These are phyloP conservation scores for Fusarium temperatum DNA, from an alignment of 2,329 filamentous ascomycete species.

Conservation along the genomic window DNA sequence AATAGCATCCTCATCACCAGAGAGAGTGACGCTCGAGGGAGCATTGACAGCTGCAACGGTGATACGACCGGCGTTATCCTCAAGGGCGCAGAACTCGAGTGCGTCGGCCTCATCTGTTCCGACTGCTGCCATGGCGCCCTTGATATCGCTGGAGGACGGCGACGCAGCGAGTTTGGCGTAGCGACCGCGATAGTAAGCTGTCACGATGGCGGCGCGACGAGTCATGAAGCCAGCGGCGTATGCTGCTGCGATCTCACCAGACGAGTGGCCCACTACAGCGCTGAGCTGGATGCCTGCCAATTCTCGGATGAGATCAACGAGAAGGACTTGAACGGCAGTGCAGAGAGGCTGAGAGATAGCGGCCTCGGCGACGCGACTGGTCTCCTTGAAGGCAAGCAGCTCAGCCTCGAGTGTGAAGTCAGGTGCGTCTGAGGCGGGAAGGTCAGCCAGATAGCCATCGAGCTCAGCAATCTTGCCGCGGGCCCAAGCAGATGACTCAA, in stretches of 20 bases:
- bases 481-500: background rate
- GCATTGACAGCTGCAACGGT: background rate
- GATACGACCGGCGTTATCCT: background rate
- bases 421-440: background rate
- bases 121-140: background rate
- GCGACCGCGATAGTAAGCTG: constrained; percentile 5
- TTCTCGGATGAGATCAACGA: background rate
- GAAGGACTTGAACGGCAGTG: background rate
- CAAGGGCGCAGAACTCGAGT: background rate
- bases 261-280: constrained; percentile 54
- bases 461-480: background rate
- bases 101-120: background rate
- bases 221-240: background rate
- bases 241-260: constrained; percentile 40
- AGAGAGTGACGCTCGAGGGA: background rate
- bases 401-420: background rate
- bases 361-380: background rate
- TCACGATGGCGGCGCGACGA: constrained; percentile 44
- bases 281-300: constrained; percentile 43
- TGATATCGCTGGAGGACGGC: background rate
- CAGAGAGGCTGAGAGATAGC: constrained; percentile 1
- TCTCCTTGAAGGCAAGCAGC: background rate
- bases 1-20: constrained; percentile 47
- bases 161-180: constrained; percentile 1
- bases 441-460: background rate